These are phyloP conservation scores for Trametes hirsuta DNA, from an alignment of 1,284 basidiomycete species.

Conservation along the genomic window DNA sequence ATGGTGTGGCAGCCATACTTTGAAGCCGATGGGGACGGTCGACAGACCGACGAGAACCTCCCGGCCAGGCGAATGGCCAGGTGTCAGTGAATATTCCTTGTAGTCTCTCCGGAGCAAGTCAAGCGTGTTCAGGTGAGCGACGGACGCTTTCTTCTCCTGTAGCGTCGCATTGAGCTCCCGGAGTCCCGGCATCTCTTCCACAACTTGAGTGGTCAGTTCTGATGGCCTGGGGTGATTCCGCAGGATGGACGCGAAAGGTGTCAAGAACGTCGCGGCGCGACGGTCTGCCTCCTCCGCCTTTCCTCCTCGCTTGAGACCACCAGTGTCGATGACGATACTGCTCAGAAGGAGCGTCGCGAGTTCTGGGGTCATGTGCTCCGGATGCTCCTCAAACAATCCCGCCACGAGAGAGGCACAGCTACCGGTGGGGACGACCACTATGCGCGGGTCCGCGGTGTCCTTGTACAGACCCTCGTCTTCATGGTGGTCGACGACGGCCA, in stretches of 20 bases:
- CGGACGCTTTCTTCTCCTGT: constrained; percentile 63
- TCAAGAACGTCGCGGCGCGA: constrained; percentile 45
- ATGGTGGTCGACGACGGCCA: constrained; percentile 93
- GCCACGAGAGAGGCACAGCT: constrained; percentile 83
- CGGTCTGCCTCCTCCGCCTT: constrained; percentile 65
- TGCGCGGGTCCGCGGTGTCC: constrained; percentile 65
- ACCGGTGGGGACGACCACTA: constrained; percentile 67
- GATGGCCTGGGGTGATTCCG: background rate
- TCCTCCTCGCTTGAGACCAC: constrained; percentile 72
- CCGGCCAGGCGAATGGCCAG: constrained; percentile 41
- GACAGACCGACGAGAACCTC: constrained; percentile 67
- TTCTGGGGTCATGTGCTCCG: constrained; percentile 50
- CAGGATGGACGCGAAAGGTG: constrained; percentile 14
- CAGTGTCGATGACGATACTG: constrained; percentile 85
- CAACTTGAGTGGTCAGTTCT: background rate
- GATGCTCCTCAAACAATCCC: constrained; percentile 46
- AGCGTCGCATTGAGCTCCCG: constrained; percentile 57
- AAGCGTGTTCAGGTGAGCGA: constrained; percentile 68
- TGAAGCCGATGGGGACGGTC: constrained; percentile 75
- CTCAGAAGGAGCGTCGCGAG: constrained; percentile 81
- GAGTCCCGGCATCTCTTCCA: constrained; percentile 44
- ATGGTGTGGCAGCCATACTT: constrained; percentile 50
- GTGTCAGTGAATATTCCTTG: constrained; percentile 77
- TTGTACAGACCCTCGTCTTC: constrained; percentile 78
- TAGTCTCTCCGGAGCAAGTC: constrained; percentile 92